These are phyloP conservation scores for Aspergillus texensis DNA, from an alignment of 2,329 filamentous ascomycete species.

Conservation along the genomic window DNA sequence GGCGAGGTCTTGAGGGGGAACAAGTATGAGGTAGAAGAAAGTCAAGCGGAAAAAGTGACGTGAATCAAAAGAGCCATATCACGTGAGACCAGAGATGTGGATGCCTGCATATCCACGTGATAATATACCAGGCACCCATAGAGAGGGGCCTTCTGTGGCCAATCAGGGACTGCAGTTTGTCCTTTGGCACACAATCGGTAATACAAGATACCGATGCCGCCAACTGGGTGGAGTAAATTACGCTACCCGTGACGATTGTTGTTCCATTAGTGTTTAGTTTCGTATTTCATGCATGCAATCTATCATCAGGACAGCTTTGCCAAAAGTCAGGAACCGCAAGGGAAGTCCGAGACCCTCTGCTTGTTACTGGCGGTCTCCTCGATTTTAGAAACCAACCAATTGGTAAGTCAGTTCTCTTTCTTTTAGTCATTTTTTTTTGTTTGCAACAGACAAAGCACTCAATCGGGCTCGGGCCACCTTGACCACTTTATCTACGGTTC, in stretches of 20 bases:
- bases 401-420: slow-evolving; percentile 8
- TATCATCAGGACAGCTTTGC: slow-evolving; percentile 20
- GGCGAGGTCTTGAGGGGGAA: background rate
- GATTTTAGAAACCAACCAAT: background rate
- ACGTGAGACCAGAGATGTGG: slow-evolving; percentile 19
- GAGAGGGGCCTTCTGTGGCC: slow-evolving; percentile 10
- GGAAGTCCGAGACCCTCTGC: slow-evolving; percentile 8
- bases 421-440: background rate
- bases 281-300: slow-evolving; percentile 11
- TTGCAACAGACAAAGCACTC: background rate
- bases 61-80: slow-evolving; percentile 21
- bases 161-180: slow-evolving; percentile 37
- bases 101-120: slow-evolving; percentile 21
- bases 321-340: slow-evolving; percentile 6
- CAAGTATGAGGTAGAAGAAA: background rate
- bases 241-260: slow-evolving; percentile 14
- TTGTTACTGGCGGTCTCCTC: slow-evolving; percentile 7
- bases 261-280: slow-evolving; percentile 3
- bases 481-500: slow-evolving; percentile 4
- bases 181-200: slow-evolving; percentile 29
- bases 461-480: background rate
- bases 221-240: slow-evolving; percentile 10
- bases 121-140: slow-evolving; percentile 11
- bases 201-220: slow-evolving; percentile 22
- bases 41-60: slow-evolving; percentile 36